These are phyloP conservation scores for Cucumis hystrix DNA, from an alignment of 306 rosid species.

Conservation along the genomic window DNA sequence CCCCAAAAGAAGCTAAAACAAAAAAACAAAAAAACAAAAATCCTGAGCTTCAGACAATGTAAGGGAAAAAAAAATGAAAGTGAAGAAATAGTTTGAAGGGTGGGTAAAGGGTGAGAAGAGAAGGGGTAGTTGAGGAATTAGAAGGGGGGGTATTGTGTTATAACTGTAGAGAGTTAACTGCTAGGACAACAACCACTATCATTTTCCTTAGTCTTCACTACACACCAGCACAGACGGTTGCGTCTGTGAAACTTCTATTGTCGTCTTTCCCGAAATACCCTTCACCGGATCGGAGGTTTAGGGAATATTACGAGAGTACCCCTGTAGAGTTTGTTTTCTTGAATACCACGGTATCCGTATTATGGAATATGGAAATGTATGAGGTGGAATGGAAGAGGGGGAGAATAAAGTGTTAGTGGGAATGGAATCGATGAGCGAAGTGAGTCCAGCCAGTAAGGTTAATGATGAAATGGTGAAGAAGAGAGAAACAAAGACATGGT, in stretches of 20 bases:
- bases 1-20: neutral
- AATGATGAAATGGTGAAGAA: neutral
- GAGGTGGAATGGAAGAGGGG: neutral
- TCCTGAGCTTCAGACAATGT: conserved; percentile 1
- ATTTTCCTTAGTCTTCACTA: conserved; percentile 44
- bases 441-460: neutral
- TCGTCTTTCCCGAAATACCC: conserved; percentile 19
- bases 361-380: neutral
- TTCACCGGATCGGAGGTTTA: too few relatives aligned
- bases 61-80: conserved; percentile 1
- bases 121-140: conserved; percentile 34
- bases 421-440: neutral
- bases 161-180: conserved; percentile 21
- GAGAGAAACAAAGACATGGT: too few relatives aligned
- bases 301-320: conserved; percentile 13
- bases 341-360: conserved; percentile 4
- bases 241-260: conserved; percentile 11
- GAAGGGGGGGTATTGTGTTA: neutral
- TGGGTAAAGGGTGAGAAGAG: neutral
- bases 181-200: conserved; percentile 31
- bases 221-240: conserved; percentile 19
- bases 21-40: neutral
- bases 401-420: conserved; percentile 10
- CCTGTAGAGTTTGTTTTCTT: neutral
- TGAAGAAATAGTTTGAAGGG: neutral